Conservation (phyloP, 768 basidiomycete genomes). For the Pulveroboletus sp. region DNA sequence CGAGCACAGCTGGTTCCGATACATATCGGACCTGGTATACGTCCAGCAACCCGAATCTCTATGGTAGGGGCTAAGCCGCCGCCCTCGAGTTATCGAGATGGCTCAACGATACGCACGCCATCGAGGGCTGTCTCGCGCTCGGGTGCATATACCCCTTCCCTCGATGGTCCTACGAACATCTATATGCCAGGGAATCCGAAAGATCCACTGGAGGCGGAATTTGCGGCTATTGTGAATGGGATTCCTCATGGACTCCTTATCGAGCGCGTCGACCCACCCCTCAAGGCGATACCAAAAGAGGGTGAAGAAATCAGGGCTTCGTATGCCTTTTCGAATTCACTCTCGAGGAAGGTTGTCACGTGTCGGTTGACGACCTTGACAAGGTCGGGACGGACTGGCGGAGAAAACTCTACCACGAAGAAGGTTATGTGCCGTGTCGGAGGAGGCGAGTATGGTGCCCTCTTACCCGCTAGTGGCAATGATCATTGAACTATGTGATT, state of each 20-base stretch:
- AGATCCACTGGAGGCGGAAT: constrained; percentile 81
- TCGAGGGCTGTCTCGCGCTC: constrained; percentile 64
- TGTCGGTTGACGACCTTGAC: constrained; percentile 77
- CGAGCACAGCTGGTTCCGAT: constrained; percentile 56
- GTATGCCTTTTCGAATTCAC: constrained; percentile 72
- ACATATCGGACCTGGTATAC: constrained; percentile 40
- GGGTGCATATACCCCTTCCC: constrained; percentile 58
- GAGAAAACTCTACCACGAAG: constrained; percentile 48
- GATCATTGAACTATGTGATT: not conserved
- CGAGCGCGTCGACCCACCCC: constrained; percentile 75
- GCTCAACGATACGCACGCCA: constrained; percentile 47
- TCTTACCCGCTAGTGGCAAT: not conserved
- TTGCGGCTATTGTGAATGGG: constrained; percentile 69
- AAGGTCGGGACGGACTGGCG: constrained; percentile 45
- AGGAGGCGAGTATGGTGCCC: constrained; percentile 52
- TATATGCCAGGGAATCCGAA: constrained; percentile 62
- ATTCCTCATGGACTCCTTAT: constrained; percentile 73
- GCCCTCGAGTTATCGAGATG: constrained; percentile 75
- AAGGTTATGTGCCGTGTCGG: constrained; percentile 92
- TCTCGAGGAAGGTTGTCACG: constrained; percentile 70
- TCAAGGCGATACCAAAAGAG: constrained; percentile 58
- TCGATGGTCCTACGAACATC: constrained; percentile 50
- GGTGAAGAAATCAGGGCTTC: constrained; percentile 80
- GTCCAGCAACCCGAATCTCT: constrained; percentile 38
- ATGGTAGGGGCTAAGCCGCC: constrained; percentile 43